Base-by-base conservation (phyloP, 768 basidiomycete genomes). In the Strobilomyces echinocephalus region DNA sequence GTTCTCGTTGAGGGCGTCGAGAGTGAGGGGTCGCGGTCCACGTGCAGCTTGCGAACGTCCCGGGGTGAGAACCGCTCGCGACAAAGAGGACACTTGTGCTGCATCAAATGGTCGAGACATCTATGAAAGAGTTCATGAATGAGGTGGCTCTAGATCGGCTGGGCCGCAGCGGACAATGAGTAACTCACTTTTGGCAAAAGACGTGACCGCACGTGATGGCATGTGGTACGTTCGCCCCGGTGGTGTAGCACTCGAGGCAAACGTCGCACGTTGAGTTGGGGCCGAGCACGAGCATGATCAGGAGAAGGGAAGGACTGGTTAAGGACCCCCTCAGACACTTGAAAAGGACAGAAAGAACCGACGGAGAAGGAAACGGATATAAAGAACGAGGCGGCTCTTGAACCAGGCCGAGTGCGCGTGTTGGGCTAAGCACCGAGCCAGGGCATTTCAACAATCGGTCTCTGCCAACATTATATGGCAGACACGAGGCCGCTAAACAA, bases 181-280 rank as follows among this genome's bases (percentile, higher is more conserved):
- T 4, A 14, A 38, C 72, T 61, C 38, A 73, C 74, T 56, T 69
- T 57, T 71, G 69, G 61, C 84, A 89, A 69, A 87, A 87, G 52
- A 83, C 79, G 65, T 89, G 87, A 16, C 88, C 88, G 56, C 88
- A 90, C 45, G 75, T 55, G 60, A 88, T 85, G 46, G 81, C 77
- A 62, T 83, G 80, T 47, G 87, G 86, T 8, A 77, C 74, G 64
- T 80, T 83, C 43, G 59, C 59, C 46, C 79, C 79, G 49, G 66
- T 66, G 46, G 74, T 74, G 65, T 84, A 88, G 31, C 71, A 68
- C 60, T 89, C 87, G 60, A 84, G 76, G 71, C 88, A 90, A 63
- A 89, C 79, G 71, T 89, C 87, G 77, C 87, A 90, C 46, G 75
- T 73, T 62, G 87, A 88, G 62, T 77, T 78, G 55, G 79, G 64